Percentiles rank a stretch among this genome's conserved stretches.
Evolutionary conservation across 2,329 filamentous ascomycete genomes (phyloP).

Genomic region (Fusarium falciforme): DNA sequence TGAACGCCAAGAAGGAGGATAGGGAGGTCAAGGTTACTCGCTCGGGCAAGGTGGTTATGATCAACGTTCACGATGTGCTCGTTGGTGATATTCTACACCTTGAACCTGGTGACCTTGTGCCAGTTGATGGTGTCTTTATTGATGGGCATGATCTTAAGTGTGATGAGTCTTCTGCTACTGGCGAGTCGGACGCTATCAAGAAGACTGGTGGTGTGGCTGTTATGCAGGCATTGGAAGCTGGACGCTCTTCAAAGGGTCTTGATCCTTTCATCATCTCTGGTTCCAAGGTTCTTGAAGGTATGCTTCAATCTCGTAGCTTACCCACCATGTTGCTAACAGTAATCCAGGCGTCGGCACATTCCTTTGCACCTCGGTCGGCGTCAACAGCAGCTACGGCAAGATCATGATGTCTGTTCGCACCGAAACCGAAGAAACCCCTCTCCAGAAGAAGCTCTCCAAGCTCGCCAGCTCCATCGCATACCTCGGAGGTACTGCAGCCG

Average conservation of each 20-base stretch:
- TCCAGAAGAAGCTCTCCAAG: conserved; percentile 63
- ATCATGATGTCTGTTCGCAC: conserved; percentile 65
- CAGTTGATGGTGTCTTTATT: background rate
- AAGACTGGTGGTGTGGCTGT: background rate
- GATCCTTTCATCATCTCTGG: background rate
- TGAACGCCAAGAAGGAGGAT: conserved; percentile 48
- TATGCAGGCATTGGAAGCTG: background rate
- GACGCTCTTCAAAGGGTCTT: background rate
- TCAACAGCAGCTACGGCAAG: conserved; percentile 62
- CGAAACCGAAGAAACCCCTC: conserved; percentile 61
- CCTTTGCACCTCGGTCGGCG: conserved; percentile 63
- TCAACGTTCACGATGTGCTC: conserved; percentile 73
- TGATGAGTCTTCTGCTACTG: background rate
- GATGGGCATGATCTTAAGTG: background rate
- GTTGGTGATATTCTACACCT: conserved; percentile 71
- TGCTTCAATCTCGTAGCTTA: too few relatives aligned
- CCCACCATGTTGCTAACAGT: background rate
- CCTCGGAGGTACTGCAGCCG: background rate
- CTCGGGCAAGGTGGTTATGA: conserved; percentile 70
- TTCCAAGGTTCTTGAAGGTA: background rate
- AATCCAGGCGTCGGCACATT: conserved; percentile 65
- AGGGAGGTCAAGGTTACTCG: conserved; percentile 73
- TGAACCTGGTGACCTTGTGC: conserved; percentile 46
- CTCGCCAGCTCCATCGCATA: background rate
- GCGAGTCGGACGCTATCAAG: background rate